These are phyloP conservation scores for Fomitopsis pinicola DNA, from an alignment of 1,284 basidiomycete species.

Conservation along the genomic window DNA sequence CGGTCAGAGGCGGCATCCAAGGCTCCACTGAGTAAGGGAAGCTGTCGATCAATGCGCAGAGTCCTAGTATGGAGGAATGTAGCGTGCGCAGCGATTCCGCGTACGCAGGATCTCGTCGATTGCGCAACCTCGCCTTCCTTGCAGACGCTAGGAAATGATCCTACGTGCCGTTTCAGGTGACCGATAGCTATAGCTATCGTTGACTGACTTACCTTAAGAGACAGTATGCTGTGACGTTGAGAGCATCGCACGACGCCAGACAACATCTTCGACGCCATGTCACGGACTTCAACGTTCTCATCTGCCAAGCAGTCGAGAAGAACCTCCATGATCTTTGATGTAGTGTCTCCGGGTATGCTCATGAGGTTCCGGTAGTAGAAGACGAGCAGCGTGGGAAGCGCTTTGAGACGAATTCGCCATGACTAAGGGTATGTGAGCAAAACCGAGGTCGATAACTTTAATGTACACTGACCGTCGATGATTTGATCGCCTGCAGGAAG, in stretches of 20 bases:
- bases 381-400: conserved; percentile 69
- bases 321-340: conserved; percentile 74
- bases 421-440: conserved; percentile 39
- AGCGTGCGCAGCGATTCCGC: conserved; percentile 71
- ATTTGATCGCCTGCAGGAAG: conserved; percentile 64
- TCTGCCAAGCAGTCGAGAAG: conserved; percentile 83
- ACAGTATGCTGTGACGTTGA: conserved; percentile 83
- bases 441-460: conserved; percentile 2
- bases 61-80: conserved; percentile 88
- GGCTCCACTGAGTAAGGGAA: conserved; percentile 75
- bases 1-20: conserved; percentile 75
- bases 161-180: conserved; percentile 33
- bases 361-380: conserved; percentile 88
- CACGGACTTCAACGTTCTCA: conserved; percentile 91
- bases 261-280: conserved; percentile 89
- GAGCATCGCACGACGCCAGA: conserved; percentile 92
- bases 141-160: conserved; percentile 75
- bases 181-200: conserved; percentile 6
- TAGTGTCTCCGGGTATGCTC: conserved; percentile 62
- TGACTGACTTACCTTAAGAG: conserved; percentile 62
- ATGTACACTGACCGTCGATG: conserved; percentile 50
- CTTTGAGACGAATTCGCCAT: conserved; percentile 76
- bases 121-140: conserved; percentile 63
- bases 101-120: conserved; percentile 70
- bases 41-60: conserved; percentile 81